Conservation (phyloP, 805 yeast species). For the Metschnikowia kunwiensis region DNA sequence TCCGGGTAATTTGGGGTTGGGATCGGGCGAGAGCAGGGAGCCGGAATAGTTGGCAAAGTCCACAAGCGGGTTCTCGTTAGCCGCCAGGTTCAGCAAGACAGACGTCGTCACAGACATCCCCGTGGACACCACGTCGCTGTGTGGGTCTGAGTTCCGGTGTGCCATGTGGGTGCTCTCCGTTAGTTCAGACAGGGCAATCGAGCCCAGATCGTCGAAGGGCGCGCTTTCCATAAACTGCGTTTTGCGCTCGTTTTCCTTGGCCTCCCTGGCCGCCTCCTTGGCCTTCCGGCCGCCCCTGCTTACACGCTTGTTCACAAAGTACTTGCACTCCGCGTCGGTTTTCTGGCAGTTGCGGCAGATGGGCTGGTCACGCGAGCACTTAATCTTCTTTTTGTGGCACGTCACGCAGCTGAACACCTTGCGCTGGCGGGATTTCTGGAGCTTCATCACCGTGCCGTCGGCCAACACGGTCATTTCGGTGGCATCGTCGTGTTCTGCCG, state of each 20-base stretch:
- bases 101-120: neutral
- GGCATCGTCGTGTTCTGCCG: too few species aligned
- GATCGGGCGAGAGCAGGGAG: constrained; percentile 1
- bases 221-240: neutral
- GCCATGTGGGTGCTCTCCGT: neutral
- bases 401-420: constrained; percentile 54
- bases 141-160: too few species aligned
- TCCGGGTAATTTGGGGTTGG: neutral
- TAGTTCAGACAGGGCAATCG: neutral
- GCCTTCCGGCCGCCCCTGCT: constrained; percentile 38
- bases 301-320: constrained; percentile 56
- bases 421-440: constrained; percentile 60
- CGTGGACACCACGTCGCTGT: too few species aligned
- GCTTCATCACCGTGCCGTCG: constrained; percentile 54
- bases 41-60: neutral
- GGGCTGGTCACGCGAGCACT: constrained; percentile 59
- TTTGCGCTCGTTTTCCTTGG: neutral
- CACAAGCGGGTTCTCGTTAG: too few species aligned
- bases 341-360: constrained; percentile 53
- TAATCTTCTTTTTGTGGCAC: constrained; percentile 60
- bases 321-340: constrained; percentile 47
- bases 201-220: neutral
- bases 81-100: neutral
- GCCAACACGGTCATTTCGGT: constrained; percentile 33
- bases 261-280: neutral